A percentile compares a stretch with the other conserved stretches of the same genome.
Conservation (phyloP, 768 basidiomycete species). For the Asterophora lycoperdoides region DNA sequence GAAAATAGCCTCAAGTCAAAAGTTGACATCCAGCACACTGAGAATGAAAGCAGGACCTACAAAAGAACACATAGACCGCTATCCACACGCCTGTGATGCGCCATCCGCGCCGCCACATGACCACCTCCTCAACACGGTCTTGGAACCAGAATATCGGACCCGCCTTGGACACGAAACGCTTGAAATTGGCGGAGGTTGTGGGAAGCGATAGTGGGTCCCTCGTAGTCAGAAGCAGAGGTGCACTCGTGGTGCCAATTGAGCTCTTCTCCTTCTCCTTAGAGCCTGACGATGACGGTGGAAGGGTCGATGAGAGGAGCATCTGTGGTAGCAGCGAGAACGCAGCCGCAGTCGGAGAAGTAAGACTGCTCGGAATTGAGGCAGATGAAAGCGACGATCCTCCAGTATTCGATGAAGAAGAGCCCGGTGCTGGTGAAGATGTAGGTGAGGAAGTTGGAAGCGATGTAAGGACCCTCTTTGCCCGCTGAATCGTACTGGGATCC, state of each 20-base stretch:
- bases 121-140: slow-evolving; percentile 80
- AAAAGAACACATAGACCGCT: slow-evolving; percentile 71
- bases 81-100: slow-evolving; percentile 72
- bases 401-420: slow-evolving; percentile 14
- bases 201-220: slow-evolving; percentile 73
- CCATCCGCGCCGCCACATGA: slow-evolving; percentile 80
- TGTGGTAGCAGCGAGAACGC: slow-evolving; percentile 33
- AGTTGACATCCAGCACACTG: neutral
- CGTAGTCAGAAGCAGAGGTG: slow-evolving; percentile 46
- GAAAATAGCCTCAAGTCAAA: slow-evolving; percentile 61
- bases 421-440: neutral
- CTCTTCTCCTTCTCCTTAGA: slow-evolving; percentile 19
- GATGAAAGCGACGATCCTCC: slow-evolving; percentile 19
- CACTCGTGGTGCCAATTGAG: slow-evolving; percentile 16
- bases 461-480: slow-evolving; percentile 39
- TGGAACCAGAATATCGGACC: slow-evolving; percentile 89
- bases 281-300: slow-evolving; percentile 18
- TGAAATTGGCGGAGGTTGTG: slow-evolving; percentile 74
- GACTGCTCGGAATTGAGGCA: slow-evolving; percentile 12
- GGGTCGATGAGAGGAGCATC: slow-evolving; percentile 30
- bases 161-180: slow-evolving; percentile 69
- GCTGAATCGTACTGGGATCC: slow-evolving; percentile 24
- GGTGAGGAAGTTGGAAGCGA: slow-evolving; percentile 26
- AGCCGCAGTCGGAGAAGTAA: slow-evolving; percentile 24
- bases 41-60: slow-evolving; percentile 37